Evolutionary conservation across 805 yeast genomes (phyloP), one percentile per base, ranked within the genome.

Genomic region (Wickerhamomyces bisporus): DNA sequence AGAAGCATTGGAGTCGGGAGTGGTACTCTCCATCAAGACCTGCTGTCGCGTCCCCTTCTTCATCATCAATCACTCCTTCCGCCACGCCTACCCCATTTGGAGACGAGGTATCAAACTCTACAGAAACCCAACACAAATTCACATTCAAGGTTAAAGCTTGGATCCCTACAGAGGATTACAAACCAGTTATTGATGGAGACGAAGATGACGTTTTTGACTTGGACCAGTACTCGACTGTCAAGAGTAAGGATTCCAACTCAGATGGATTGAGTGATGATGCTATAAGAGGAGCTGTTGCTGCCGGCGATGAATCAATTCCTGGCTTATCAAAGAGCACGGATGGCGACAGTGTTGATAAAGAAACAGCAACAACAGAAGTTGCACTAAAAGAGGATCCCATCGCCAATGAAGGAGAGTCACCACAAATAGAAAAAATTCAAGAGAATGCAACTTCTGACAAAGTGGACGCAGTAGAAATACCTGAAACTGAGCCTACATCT

Each of bases 251-350:
- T 5, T 38, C 44, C 4, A 27, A 32, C 14, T 6, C 37, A 3
- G 56, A 50, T 26, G 65, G 61, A 7, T 54, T 72, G 16, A 62
- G 69, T 4, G 71, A 65, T 28, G 70, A 63, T 21, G 78, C 72
- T 40, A 72, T 73, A 30, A 64, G 78, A 50, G 80, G 76, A 11
- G 79, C 80, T 6, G 78, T 72, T 6, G 75, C 74, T 8, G 59
- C 57, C 16, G 61, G 61, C 18, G 73, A 65, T 34, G 60, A 62
- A 32, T 58, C 73, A 1, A 67, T 69, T 44, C 70, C 74, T 3
- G 75, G 77, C 4, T 59, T 71, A 15, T 56, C 68, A 0, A 58
- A 58, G 39, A 32, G 41, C 16, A 40, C 47, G 17, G 47, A 40
- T 26, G 40, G n/a, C 5, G 30, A 28, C 8, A 23, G 30, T 21